These are phyloP conservation scores for Chenopodium formosanum DNA, from an alignment of 148 eudicot genomes.

Conservation along the genomic window DNA sequence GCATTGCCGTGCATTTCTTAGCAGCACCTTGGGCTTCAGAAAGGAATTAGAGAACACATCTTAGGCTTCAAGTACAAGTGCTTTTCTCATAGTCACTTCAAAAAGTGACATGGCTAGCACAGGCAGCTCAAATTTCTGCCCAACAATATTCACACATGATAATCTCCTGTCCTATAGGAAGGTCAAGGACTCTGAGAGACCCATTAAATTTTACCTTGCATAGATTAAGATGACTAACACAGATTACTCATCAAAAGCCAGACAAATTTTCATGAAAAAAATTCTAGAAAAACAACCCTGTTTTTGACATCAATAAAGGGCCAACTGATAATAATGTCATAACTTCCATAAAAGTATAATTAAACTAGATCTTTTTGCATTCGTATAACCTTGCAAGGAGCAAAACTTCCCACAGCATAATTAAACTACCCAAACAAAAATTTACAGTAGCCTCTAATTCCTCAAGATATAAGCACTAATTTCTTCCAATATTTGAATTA, in stretches of 20 bases:
- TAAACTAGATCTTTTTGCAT: not conserved
- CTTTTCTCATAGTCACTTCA: not conserved
- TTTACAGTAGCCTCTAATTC: not conserved
- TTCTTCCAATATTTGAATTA: not conserved
- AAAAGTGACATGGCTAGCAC: not conserved
- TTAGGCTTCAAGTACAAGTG: not conserved
- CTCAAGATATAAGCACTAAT: not conserved
- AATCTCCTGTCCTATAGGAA: not conserved
- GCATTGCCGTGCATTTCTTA: not conserved
- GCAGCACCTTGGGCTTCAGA: not conserved
- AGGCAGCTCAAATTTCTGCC: not conserved
- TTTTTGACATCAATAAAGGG: not conserved
- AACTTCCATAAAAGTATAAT: not conserved
- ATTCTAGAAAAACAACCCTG: not conserved
- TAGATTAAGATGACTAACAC: not conserved
- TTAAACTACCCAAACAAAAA: not conserved
- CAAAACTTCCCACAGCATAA: not conserved
- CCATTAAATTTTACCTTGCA: not conserved
- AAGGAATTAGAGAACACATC: not conserved
- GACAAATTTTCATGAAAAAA: not conserved
- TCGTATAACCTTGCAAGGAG: not conserved
- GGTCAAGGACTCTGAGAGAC: not conserved
- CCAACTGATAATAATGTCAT: not conserved
- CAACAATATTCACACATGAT: not conserved
- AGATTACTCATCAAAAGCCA: not conserved